Percentiles rank a stretch among this genome's conserved stretches.
These are phyloP conservation scores for Emmonsia crescens DNA, from an alignment of 2,329 filamentous ascomycete species.

Conservation along the genomic window DNA sequence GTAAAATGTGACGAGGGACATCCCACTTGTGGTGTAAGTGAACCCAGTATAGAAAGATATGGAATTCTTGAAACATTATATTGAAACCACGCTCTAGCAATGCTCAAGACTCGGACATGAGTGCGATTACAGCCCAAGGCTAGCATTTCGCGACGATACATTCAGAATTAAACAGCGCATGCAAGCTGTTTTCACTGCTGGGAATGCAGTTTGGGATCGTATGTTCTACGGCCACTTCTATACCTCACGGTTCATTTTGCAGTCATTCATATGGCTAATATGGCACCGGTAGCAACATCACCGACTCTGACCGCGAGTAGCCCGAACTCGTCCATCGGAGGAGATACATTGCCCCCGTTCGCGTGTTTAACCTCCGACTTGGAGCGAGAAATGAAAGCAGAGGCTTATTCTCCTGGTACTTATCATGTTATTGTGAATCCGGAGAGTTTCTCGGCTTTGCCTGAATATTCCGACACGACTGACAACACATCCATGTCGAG, in stretches of 20 bases:
- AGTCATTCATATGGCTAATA: constrained; percentile 11
- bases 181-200: constrained; percentile 40
- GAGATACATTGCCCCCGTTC: constrained; percentile 46
- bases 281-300: constrained; percentile 19
- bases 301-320: constrained; percentile 18
- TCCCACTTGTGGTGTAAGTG: constrained; percentile 43
- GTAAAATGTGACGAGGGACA: constrained; percentile 49
- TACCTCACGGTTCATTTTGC: background rate
- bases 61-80: background rate
- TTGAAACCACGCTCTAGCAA: constrained; percentile 29
- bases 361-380: constrained; percentile 44
- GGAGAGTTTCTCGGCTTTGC: constrained; percentile 42
- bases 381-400: constrained; percentile 48
- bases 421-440: constrained; percentile 47
- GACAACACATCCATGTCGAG: background rate
- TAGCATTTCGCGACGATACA: constrained; percentile 47
- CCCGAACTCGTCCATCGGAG: constrained; percentile 21
- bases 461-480: constrained; percentile 38
- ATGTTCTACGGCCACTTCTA: constrained; percentile 20
- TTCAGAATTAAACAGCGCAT: constrained; percentile 41
- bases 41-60: constrained; percentile 4
- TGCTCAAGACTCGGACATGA: constrained; percentile 45
- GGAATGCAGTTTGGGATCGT: constrained; percentile 48
- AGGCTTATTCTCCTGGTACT: constrained; percentile 41
- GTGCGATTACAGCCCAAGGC: constrained; percentile 48